Percentiles rank a stretch among this genome's conserved stretches.
These are phyloP conservation scores for Fusarium sp. DNA, from an alignment of 2,329 filamentous ascomycete species.

Conservation along the genomic window DNA sequence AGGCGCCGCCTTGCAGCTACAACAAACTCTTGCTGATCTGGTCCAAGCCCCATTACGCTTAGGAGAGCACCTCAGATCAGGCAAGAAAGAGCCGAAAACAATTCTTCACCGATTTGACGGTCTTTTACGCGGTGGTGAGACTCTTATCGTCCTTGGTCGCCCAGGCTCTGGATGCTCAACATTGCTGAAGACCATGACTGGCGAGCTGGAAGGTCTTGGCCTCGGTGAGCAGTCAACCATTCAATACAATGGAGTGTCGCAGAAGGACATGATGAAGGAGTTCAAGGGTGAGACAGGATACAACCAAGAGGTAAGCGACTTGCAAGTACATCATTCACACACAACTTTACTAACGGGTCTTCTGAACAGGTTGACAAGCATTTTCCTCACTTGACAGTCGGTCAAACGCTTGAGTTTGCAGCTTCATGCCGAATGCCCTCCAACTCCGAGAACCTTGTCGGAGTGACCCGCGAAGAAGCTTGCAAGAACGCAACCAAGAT, in stretches of 20 bases:
- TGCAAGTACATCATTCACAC: fast-evolving
- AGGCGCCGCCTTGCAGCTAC: slow-evolving; percentile 52
- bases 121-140: slow-evolving; percentile 15
- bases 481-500: slow-evolving; percentile 72
- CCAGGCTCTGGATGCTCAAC: slow-evolving; percentile 53
- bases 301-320: slow-evolving; percentile 71
- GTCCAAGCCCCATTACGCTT: slow-evolving; percentile 1
- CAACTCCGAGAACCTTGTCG: slow-evolving; percentile 65
- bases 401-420: slow-evolving; percentile 79
- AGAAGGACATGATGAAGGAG: slow-evolving; percentile 65
- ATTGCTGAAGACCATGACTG: slow-evolving; percentile 27
- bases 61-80: neutral
- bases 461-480: slow-evolving; percentile 70
- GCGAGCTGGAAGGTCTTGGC: slow-evolving; percentile 60
- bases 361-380: slow-evolving; percentile 70
- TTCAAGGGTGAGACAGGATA: slow-evolving; percentile 77
- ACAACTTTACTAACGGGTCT: neutral
- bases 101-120: slow-evolving; percentile 30
- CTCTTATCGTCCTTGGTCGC: slow-evolving; percentile 44
- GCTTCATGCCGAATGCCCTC: slow-evolving; percentile 75
- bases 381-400: slow-evolving; percentile 81
- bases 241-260: slow-evolving; percentile 72
- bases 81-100: slow-evolving; percentile 17
- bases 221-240: slow-evolving; percentile 63
- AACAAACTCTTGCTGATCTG: slow-evolving; percentile 53